Evolutionary conservation across 177 flowering plant genomes (phyloP).

Genomic region (Tripterygium wilfordii): DNA sequence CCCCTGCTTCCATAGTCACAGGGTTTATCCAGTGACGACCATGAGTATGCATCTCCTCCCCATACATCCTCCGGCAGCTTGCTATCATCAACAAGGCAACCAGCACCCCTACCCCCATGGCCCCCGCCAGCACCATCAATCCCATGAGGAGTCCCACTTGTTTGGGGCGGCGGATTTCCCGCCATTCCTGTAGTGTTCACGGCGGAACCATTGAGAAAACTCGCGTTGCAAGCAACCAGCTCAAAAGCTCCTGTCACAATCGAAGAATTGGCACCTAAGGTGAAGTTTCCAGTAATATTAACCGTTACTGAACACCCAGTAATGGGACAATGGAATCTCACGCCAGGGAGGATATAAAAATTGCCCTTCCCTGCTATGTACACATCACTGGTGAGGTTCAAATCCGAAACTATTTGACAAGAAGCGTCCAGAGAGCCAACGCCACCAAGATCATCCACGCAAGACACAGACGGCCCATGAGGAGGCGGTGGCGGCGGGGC

Average conservation of each 20-base stretch:
- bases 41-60: conserved; percentile 50
- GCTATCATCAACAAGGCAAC: conserved; percentile 30
- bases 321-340: conserved; percentile 36
- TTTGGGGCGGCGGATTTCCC: conserved; percentile 47
- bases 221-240: conserved; percentile 38
- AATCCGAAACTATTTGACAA: conserved; percentile 40
- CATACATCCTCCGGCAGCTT: conserved; percentile 52
- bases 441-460: conserved; percentile 62
- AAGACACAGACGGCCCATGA: conserved; percentile 55
- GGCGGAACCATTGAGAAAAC: conserved; percentile 37
- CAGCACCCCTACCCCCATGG: conserved; percentile 56
- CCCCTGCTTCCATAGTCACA: conserved; percentile 85
- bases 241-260: conserved; percentile 40
- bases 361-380: conserved; percentile 61
- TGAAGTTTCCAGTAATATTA: conserved; percentile 58
- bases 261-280: conserved; percentile 40
- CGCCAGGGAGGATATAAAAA: conserved; percentile 44
- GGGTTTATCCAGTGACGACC: conserved; percentile 48
- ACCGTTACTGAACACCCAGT: conserved; percentile 45
- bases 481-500: conserved; percentile 82
- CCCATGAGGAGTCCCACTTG: conserved; percentile 51
- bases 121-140: conserved; percentile 51
- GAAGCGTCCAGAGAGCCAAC: conserved; percentile 59
- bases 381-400: conserved; percentile 45
- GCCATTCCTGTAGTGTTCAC: conserved; percentile 62